phyloP scores from a whole-genome alignment of 352 stramenopile species.

The Pythium aquatile region DNA sequence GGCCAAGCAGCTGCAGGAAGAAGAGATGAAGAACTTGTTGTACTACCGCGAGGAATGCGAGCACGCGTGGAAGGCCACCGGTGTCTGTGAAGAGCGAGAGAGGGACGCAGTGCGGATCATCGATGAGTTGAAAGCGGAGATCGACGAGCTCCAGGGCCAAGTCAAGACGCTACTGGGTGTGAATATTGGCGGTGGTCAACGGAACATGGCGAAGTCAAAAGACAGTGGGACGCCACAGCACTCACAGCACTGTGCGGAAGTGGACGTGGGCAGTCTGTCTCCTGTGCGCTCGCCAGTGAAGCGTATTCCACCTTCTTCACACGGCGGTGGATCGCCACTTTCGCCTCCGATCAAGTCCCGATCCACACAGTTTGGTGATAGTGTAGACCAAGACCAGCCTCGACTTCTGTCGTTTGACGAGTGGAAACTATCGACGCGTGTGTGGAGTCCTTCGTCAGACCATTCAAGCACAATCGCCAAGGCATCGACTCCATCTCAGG shows the following conservation, averaged over 20 bases:
- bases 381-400: not conserved
- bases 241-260: not conserved
- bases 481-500: slow-evolving; percentile 35
- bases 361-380: not conserved
- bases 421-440: slow-evolving; percentile 52
- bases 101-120: slow-evolving; percentile 64
- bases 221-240: not conserved
- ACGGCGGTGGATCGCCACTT: not conserved
- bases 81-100: slow-evolving; percentile 56
- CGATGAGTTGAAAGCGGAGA: slow-evolving; percentile 58
- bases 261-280: not conserved
- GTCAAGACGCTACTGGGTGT: slow-evolving; percentile 43
- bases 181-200: not conserved
- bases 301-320: not conserved
- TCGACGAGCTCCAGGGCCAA: slow-evolving; percentile 51
- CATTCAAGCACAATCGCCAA: slow-evolving; percentile 2
- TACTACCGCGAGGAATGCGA: slow-evolving; percentile 81
- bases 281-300: slow-evolving; percentile 16
- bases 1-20: slow-evolving; percentile 56
- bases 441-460: slow-evolving; percentile 38
- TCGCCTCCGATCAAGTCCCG: slow-evolving; percentile 7
- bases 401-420: slow-evolving; percentile 52
- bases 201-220: not conserved
- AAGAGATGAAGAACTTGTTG: slow-evolving; percentile 66
- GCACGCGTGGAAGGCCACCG: slow-evolving; percentile 57